Percentiles rank a stretch among this genome's conserved stretches.
These are phyloP conservation scores for Penicillium sumatraense DNA, from an alignment of 2,329 filamentous ascomycete genomes.

Conservation along the genomic window DNA sequence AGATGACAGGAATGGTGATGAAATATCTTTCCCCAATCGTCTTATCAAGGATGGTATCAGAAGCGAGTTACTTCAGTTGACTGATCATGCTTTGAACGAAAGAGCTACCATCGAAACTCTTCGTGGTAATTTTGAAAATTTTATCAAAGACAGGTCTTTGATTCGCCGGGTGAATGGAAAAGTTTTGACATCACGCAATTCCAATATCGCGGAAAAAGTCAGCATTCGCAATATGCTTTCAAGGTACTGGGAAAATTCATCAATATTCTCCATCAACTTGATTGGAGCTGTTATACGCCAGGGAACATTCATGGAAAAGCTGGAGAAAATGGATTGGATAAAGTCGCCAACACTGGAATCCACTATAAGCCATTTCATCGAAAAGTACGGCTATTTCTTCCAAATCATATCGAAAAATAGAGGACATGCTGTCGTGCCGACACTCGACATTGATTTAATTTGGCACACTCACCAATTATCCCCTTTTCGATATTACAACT, in stretches of 20 bases:
- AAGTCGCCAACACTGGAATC: constrained; percentile 68
- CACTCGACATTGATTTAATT: constrained; percentile 43
- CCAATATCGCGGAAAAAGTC: constrained; percentile 28
- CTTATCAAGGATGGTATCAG: constrained; percentile 39
- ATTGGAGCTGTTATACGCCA: constrained; percentile 50
- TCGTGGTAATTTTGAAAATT: not conserved
- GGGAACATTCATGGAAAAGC: constrained; percentile 58
- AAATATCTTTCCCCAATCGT: constrained; percentile 61
- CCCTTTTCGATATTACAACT: constrained; percentile 65
- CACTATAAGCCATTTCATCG: constrained; percentile 68
- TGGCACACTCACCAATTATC: constrained; percentile 76
- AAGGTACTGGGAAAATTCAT: constrained; percentile 48
- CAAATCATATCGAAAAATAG: constrained; percentile 45
- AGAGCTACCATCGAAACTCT: not conserved
- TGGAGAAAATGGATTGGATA: constrained; percentile 77
- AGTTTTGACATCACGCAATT: constrained; percentile 35
- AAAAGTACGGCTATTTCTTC: constrained; percentile 57
- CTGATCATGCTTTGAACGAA: not conserved
- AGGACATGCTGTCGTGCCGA: constrained; percentile 39
- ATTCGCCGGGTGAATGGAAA: constrained; percentile 31
- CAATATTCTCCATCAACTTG: constrained; percentile 45
- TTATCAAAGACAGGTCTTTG: constrained; percentile 1
- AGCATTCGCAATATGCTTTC: constrained; percentile 49
- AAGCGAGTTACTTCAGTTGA: constrained; percentile 3
- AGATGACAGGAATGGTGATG: constrained; percentile 16